These are phyloP conservation scores for Dendryphion nanum DNA, from an alignment of 2,329 filamentous ascomycete genomes.

Conservation along the genomic window DNA sequence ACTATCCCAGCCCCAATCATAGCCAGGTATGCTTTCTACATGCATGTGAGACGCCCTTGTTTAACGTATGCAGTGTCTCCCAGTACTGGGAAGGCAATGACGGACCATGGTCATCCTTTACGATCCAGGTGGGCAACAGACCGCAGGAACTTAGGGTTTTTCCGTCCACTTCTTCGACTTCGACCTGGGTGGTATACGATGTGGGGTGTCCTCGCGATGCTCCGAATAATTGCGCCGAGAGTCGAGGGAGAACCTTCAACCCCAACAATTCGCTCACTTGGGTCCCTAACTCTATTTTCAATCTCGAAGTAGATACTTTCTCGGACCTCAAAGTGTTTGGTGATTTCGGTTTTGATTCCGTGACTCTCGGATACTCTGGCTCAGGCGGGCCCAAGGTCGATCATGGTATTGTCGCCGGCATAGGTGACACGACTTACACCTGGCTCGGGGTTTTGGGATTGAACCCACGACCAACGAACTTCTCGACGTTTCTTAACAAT, in stretches of 20 bases:
- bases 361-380: slow-evolving; percentile 22
- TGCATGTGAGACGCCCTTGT: background rate
- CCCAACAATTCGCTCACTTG: slow-evolving; percentile 31
- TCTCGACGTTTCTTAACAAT: slow-evolving; percentile 28
- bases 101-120: slow-evolving; percentile 28
- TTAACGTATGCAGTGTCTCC: slow-evolving; percentile 9
- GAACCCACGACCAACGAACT: slow-evolving; percentile 31
- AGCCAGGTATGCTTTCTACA: slow-evolving; percentile 9
- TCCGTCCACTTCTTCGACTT: slow-evolving; percentile 29
- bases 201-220: slow-evolving; percentile 27
- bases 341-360: slow-evolving; percentile 33
- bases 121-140: slow-evolving; percentile 22
- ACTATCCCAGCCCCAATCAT: slow-evolving; percentile 6
- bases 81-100: slow-evolving; percentile 28
- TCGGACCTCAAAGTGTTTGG: slow-evolving; percentile 28
- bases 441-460: slow-evolving; percentile 20
- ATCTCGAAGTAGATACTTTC: slow-evolving; percentile 15
- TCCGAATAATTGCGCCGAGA: slow-evolving; percentile 22
- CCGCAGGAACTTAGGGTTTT: slow-evolving; percentile 21
- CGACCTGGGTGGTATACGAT: slow-evolving; percentile 30
- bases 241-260: slow-evolving; percentile 30
- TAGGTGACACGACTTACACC: slow-evolving; percentile 32
- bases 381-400: slow-evolving; percentile 17
- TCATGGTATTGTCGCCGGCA: slow-evolving; percentile 37
- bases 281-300: slow-evolving; percentile 29